Evolutionary conservation across 768 basidiomycete genomes (phyloP).

Genomic region (Kwoniella europaea): DNA sequence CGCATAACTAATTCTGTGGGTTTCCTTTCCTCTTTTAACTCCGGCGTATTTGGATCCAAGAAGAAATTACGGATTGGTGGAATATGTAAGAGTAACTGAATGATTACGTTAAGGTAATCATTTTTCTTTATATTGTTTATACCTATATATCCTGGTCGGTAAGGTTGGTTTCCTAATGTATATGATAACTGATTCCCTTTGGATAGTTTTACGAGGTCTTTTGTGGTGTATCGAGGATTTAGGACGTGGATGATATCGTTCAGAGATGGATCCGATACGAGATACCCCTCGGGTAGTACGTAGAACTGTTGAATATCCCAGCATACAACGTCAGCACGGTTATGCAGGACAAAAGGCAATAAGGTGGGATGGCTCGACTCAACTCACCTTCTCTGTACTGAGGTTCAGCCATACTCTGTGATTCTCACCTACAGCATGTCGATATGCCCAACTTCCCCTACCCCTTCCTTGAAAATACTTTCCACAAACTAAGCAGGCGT

Average conservation of each 20-base stretch:
- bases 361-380: background rate
- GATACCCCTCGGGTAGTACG: conserved; percentile 95
- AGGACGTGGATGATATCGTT: conserved; percentile 93
- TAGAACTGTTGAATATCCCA: conserved; percentile 71
- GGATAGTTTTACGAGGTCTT: conserved; percentile 62
- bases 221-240: conserved; percentile 80
- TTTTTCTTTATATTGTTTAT: conserved; percentile 97
- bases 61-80: conserved; percentile 85
- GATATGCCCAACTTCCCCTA: conserved; percentile 89
- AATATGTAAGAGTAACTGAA: conserved; percentile 90
- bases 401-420: conserved; percentile 98
- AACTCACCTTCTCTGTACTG: conserved; percentile 83
- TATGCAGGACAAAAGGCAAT: too few relatives aligned
- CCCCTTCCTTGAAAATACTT: conserved; percentile 99
- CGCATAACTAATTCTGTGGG: conserved; percentile 81
- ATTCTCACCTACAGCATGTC: conserved; percentile 96
- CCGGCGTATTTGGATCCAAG: conserved; percentile 52
- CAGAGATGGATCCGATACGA: conserved; percentile 92
- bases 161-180: conserved; percentile 79
- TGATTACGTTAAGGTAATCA: conserved; percentile 96
- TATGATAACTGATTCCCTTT: conserved; percentile 67
- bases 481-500: conserved; percentile 95
- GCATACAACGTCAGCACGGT: too few relatives aligned
- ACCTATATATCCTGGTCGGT: conserved; percentile 91
- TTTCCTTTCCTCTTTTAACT: conserved; percentile 40